A percentile compares a stretch with the other conserved stretches of the same genome.
These are phyloP conservation scores for Eucalyptus decipiens DNA, from an alignment of 345 rosid species.

Conservation along the genomic window DNA sequence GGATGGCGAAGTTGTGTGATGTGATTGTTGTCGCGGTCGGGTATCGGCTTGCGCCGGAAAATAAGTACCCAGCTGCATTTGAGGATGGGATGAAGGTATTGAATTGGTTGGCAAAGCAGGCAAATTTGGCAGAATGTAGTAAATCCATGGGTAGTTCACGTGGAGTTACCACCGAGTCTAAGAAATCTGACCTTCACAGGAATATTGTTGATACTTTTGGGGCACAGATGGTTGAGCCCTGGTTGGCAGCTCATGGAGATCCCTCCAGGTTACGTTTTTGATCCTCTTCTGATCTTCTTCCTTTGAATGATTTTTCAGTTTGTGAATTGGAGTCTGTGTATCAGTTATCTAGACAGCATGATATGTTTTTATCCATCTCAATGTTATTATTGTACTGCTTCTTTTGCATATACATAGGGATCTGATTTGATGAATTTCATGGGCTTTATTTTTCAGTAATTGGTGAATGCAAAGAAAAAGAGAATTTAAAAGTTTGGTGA, in stretches of 20 bases:
- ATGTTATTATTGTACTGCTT: neutral
- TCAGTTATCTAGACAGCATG: neutral
- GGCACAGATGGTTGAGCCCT: conserved; percentile 90
- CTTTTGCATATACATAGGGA: neutral
- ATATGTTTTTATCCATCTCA: neutral
- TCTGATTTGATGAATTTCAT: neutral
- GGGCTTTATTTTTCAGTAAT: neutral
- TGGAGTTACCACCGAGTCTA: conserved; percentile 38
- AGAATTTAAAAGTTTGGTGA: neutral
- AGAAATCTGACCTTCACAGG: conserved; percentile 45
- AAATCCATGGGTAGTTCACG: conserved; percentile 51
- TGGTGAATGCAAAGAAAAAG: neutral
- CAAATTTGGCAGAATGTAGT: conserved; percentile 85
- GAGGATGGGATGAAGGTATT: conserved; percentile 78
- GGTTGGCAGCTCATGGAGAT: conserved; percentile 95
- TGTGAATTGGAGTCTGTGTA: neutral
- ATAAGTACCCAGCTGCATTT: conserved; percentile 72
- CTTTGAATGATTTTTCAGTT: neutral
- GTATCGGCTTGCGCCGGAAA: conserved; percentile 89
- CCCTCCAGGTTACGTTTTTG: conserved; percentile 54
- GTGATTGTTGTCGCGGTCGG: conserved; percentile 89
- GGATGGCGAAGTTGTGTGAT: conserved; percentile 75
- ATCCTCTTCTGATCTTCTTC: neutral
- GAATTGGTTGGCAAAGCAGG: conserved; percentile 91
- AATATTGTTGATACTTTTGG: conserved; percentile 81